A percentile compares a stretch with the other conserved stretches of the same genome.
phyloP scores from a whole-genome alignment of 768 basidiomycete genomes.

The Tylopilus felleus region DNA sequence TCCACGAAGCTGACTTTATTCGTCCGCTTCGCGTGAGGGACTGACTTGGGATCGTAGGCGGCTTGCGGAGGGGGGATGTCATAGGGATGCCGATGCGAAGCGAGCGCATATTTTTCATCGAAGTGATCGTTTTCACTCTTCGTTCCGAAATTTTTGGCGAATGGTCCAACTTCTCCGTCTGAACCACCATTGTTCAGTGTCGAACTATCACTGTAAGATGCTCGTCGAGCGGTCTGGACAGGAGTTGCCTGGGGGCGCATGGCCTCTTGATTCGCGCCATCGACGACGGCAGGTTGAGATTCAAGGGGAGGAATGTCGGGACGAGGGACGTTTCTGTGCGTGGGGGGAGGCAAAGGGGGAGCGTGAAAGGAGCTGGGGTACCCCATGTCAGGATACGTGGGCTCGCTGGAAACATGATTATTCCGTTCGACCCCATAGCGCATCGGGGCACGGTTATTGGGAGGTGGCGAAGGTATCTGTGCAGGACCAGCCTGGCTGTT shows the following conservation, averaged over 20 bases:
- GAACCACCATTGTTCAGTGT: slow-evolving; percentile 33
- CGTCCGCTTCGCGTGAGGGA: slow-evolving; percentile 9
- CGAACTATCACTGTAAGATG: slow-evolving; percentile 36
- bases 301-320: neutral
- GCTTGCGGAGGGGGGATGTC: slow-evolving; percentile 53
- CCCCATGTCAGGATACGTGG: slow-evolving; percentile 2
- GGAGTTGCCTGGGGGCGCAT: slow-evolving; percentile 16
- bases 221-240: slow-evolving; percentile 22
- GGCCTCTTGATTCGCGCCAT: neutral
- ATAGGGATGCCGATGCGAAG: slow-evolving; percentile 59
- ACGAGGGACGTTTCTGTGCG: neutral
- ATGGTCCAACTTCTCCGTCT: slow-evolving; percentile 19
- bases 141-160: slow-evolving; percentile 12
- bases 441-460: neutral
- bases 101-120: slow-evolving; percentile 45
- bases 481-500: slow-evolving; percentile 24
- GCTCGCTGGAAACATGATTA: neutral
- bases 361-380: slow-evolving; percentile 11
- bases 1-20: slow-evolving; percentile 42
- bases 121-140: slow-evolving; percentile 21
- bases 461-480: neutral
- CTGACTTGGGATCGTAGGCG: slow-evolving; percentile 33
- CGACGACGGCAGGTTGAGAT: neutral
- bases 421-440: neutral
- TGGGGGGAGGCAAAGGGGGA: slow-evolving; percentile 6